A percentile compares a stretch with the other conserved stretches of the same genome.
These are phyloP conservation scores for Entomortierella beljakovae DNA, from an alignment of 192 early-diverging fungal genomes.

Conservation along the genomic window DNA sequence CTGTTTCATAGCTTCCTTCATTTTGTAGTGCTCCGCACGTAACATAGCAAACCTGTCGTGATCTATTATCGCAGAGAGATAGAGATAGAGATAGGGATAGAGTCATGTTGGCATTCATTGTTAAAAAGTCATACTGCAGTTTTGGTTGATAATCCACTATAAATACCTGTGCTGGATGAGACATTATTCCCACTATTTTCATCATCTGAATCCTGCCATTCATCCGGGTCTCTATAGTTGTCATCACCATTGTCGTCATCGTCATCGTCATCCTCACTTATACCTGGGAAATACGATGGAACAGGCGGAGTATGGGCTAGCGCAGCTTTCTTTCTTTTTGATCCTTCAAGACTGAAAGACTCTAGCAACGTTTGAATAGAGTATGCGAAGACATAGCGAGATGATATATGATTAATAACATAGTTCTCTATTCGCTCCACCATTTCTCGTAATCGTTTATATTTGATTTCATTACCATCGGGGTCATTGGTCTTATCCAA, in stretches of 20 bases:
- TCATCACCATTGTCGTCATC: constrained; percentile 54
- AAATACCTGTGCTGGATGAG: neutral
- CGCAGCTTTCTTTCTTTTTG: constrained; percentile 55
- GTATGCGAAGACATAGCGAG: constrained; percentile 1
- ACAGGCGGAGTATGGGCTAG: constrained; percentile 60
- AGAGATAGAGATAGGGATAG: constrained; percentile 4
- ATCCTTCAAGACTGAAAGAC: constrained; percentile 36
- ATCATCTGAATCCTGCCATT: constrained; percentile 66
- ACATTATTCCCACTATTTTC: constrained; percentile 28
- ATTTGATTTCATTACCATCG: constrained; percentile 58
- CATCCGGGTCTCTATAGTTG: constrained; percentile 69
- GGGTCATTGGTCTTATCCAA: constrained; percentile 77
- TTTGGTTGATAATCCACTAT: neutral
- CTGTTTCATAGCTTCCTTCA: constrained; percentile 76
- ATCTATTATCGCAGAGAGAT: constrained; percentile 46
- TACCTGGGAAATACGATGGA: constrained; percentile 60
- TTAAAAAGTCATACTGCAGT: neutral
- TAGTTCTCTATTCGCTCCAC: neutral
- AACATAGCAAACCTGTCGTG: constrained; percentile 81
- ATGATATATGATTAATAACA: neutral
- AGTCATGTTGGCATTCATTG: neutral
- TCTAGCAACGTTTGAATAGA: constrained; percentile 10
- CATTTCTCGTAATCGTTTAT: neutral
- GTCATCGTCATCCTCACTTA: constrained; percentile 51
- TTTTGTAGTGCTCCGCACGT: constrained; percentile 92